Conservation (phyloP, 129 eudicot genomes). For the Rutidosis leptorrhynchoides region DNA sequence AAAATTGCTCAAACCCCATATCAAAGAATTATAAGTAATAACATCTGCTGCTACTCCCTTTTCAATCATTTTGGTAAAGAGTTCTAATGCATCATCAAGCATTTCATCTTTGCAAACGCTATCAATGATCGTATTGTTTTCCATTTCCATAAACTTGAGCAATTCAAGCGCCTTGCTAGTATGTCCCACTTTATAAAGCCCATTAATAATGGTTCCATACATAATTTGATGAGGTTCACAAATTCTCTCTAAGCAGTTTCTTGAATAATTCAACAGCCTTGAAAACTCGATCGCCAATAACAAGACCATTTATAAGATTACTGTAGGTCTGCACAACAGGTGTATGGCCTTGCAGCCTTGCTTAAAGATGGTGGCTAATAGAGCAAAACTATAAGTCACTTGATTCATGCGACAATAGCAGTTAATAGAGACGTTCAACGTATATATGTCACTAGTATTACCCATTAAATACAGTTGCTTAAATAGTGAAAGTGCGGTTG, state of each 20-base stretch:
- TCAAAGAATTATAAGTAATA: not conserved
- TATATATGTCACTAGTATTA: not conserved
- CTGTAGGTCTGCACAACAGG: not conserved
- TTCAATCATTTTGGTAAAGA: not conserved
- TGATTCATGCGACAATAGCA: conserved; percentile 3
- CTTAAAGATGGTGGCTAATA: not conserved
- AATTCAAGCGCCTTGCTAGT: conserved; percentile 8
- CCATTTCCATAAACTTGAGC: not conserved
- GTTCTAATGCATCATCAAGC: not conserved
- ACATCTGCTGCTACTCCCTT: not conserved
- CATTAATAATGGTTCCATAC: conserved; percentile 1
- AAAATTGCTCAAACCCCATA: not conserved
- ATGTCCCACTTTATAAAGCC: conserved; percentile 7
- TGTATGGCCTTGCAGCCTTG: conserved; percentile 3
- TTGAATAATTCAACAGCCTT: not conserved
- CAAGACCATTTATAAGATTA: conserved; percentile 1
- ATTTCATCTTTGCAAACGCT: not conserved
- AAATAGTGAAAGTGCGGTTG: not conserved
- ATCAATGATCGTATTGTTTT: not conserved
- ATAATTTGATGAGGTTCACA: conserved; percentile 3
- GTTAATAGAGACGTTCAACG: conserved; percentile 2
- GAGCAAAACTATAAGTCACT: not conserved
- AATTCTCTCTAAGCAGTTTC: not conserved
- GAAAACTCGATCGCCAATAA: not conserved
- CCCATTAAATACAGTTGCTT: not conserved